phyloP scores from a whole-genome alignment of 2,329 filamentous ascomycete species.

The Colletotrichum trifolii region DNA sequence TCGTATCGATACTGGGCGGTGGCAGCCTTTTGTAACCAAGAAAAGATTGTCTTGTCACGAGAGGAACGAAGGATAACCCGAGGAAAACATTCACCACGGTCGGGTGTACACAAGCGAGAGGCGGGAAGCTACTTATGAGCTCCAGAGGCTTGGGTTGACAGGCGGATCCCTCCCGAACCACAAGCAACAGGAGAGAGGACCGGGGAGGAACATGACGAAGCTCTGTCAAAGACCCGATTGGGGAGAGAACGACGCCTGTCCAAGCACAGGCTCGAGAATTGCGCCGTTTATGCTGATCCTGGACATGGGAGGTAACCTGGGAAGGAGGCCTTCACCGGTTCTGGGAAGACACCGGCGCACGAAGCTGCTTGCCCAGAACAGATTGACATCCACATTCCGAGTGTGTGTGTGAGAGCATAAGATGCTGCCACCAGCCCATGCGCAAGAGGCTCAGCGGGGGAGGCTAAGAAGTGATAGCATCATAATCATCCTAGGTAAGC shows the following conservation, averaged over 20 bases:
- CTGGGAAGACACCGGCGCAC: slow-evolving; percentile 6
- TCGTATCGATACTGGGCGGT: neutral
- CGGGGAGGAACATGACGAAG: slow-evolving; percentile 1
- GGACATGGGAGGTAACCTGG: slow-evolving; percentile 6
- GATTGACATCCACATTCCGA: slow-evolving; percentile 19
- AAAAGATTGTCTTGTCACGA: neutral
- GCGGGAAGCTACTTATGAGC: slow-evolving; percentile 20
- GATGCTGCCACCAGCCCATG: neutral
- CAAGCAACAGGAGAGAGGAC: neutral
- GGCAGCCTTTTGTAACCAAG: neutral
- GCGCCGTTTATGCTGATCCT: slow-evolving; percentile 10
- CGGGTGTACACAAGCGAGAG: neutral
- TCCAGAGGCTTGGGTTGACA: slow-evolving; percentile 13
- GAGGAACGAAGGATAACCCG: neutral
- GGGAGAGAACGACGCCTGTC: slow-evolving; percentile 18
- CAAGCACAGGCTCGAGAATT: slow-evolving; percentile 17
- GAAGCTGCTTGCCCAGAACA: slow-evolving; percentile 16
- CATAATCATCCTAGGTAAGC: slow-evolving; percentile 14
- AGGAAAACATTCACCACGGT: neutral
- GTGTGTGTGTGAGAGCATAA: neutral
- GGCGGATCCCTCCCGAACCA: slow-evolving; percentile 6
- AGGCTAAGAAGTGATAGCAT: slow-evolving; percentile 14
- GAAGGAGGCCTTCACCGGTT: slow-evolving; percentile 15
- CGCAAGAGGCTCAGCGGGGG: neutral
- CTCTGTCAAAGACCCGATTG: slow-evolving; percentile 10